Evolutionary conservation across 2,329 filamentous ascomycete species (phyloP).

Genomic region (Talaromyces verruculosus): DNA sequence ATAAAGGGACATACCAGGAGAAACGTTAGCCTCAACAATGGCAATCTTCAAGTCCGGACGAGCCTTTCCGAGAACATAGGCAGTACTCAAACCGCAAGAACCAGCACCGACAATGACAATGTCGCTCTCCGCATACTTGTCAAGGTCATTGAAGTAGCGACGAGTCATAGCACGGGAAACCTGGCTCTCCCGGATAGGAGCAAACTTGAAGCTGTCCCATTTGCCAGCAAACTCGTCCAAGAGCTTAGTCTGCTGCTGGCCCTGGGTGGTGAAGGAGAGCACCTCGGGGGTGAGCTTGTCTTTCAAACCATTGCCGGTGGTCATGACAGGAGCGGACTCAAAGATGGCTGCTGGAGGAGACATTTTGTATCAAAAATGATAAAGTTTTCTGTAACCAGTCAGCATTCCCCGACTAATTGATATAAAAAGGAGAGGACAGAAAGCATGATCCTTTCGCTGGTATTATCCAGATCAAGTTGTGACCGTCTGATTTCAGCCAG

Average conservation of each 20-base stretch:
- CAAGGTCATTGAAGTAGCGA: slow-evolving; percentile 87
- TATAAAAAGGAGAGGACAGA: slow-evolving; percentile 47
- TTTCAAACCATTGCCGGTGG: slow-evolving; percentile 36
- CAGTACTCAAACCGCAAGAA: slow-evolving; percentile 80
- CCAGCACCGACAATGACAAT: slow-evolving; percentile 91
- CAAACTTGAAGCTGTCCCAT: slow-evolving; percentile 80
- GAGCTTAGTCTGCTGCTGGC: slow-evolving; percentile 52
- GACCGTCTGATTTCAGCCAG: slow-evolving; percentile 80
- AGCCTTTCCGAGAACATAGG: slow-evolving; percentile 78
- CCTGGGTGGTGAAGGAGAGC: slow-evolving; percentile 38
- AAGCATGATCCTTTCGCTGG: slow-evolving; percentile 99
- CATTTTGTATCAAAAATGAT: slow-evolving; percentile 57
- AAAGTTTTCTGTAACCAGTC: slow-evolving; percentile 36
- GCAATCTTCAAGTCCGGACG: slow-evolving; percentile 90
- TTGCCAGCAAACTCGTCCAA: slow-evolving; percentile 68
- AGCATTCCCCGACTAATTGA: slow-evolving; percentile 36
- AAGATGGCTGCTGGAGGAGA: slow-evolving; percentile 73
- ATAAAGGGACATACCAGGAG: slow-evolving; percentile 55
- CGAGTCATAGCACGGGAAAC: slow-evolving; percentile 91
- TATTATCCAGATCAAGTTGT: slow-evolving; percentile 99
- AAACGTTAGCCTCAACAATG: slow-evolving; percentile 83
- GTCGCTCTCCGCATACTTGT: slow-evolving; percentile 87
- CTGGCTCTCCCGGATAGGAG: slow-evolving; percentile 85
- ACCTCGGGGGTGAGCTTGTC: slow-evolving; percentile 50
- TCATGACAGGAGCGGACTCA: slow-evolving; percentile 44